phyloP scores from a whole-genome alignment of 192 early-diverging fungal genomes.

The Geranomyces variabilis region DNA sequence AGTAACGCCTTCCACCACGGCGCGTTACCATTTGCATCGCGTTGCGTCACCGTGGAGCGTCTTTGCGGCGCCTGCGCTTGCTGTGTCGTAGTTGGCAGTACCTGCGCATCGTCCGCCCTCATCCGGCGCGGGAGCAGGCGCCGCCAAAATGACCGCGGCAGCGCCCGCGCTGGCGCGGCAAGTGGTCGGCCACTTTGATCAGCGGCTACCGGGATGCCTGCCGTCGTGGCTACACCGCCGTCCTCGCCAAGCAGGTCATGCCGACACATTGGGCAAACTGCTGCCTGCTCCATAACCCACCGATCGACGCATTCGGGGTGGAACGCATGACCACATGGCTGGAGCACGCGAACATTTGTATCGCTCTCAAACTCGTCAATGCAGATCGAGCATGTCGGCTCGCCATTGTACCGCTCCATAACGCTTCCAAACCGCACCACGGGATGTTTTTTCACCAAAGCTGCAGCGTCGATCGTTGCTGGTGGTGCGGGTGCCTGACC shows the following conservation, averaged over 20 bases:
- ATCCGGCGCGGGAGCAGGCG: too few relatives aligned
- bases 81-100: too few relatives aligned
- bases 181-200: too few relatives aligned
- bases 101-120: too few relatives aligned
- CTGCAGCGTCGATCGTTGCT: not conserved
- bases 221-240: not conserved
- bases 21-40: not conserved
- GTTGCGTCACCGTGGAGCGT: too few relatives aligned
- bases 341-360: conserved; percentile 7
- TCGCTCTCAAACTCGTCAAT: conserved; percentile 16
- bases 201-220: too few relatives aligned
- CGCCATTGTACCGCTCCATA: not conserved
- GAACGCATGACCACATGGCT: conserved; percentile 23
- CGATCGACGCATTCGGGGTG: conserved; percentile 21
- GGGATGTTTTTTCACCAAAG: not conserved
- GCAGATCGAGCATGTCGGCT: conserved; percentile 19
- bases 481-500: not conserved
- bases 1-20: conserved; percentile 1
- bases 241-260: conserved; percentile 11
- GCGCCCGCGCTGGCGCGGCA: too few relatives aligned
- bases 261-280: conserved; percentile 25
- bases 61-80: too few relatives aligned
- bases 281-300: conserved; percentile 26
- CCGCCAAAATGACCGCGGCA: too few relatives aligned
- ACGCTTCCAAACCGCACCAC: not conserved